Conservation (phyloP, 768 basidiomycete species). For the Lactifluus piperatus region DNA sequence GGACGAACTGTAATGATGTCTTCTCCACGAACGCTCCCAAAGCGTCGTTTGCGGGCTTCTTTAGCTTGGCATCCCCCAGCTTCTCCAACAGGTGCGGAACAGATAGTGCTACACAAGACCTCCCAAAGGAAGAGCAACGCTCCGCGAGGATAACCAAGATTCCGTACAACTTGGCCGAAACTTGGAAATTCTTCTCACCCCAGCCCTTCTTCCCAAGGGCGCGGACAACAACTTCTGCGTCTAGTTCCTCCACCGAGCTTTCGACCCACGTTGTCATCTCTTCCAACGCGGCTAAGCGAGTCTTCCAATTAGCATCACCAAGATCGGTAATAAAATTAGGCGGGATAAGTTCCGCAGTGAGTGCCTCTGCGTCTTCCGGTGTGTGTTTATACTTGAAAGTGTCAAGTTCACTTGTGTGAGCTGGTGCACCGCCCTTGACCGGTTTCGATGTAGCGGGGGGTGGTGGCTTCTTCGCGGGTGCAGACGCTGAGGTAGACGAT, state of each 20-base stretch:
- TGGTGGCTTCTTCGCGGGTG: slow-evolving; percentile 36
- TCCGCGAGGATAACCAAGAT: slow-evolving; percentile 68
- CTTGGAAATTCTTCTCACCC: slow-evolving; percentile 99
- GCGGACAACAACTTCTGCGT: slow-evolving; percentile 84
- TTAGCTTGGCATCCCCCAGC: slow-evolving; percentile 91
- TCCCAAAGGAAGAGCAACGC: slow-evolving; percentile 72
- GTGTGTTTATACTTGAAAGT: slow-evolving; percentile 86
- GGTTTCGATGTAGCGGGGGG: slow-evolving; percentile 33
- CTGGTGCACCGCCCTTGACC: slow-evolving; percentile 40
- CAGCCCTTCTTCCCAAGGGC: slow-evolving; percentile 89
- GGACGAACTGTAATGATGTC: slow-evolving; percentile 88
- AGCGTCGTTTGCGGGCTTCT: slow-evolving; percentile 91
- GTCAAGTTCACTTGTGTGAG: slow-evolving; percentile 54
- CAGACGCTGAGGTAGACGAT: slow-evolving; percentile 24
- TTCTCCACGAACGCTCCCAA: slow-evolving; percentile 81
- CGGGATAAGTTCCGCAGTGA: slow-evolving; percentile 69
- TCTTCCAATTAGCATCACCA: slow-evolving; percentile 91
- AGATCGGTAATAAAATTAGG: slow-evolving; percentile 59
- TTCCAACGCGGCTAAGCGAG: slow-evolving; percentile 77
- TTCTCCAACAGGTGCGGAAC: slow-evolving; percentile 85
- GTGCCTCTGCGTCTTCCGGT: slow-evolving; percentile 83
- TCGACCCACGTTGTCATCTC: slow-evolving; percentile 82
- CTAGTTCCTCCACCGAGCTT: slow-evolving; percentile 50
- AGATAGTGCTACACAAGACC: slow-evolving; percentile 74
- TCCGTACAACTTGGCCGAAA: slow-evolving; percentile 82